Evolutionary conservation across 805 yeast genomes (phyloP).

Genomic region (Starmerella asiatica): DNA sequence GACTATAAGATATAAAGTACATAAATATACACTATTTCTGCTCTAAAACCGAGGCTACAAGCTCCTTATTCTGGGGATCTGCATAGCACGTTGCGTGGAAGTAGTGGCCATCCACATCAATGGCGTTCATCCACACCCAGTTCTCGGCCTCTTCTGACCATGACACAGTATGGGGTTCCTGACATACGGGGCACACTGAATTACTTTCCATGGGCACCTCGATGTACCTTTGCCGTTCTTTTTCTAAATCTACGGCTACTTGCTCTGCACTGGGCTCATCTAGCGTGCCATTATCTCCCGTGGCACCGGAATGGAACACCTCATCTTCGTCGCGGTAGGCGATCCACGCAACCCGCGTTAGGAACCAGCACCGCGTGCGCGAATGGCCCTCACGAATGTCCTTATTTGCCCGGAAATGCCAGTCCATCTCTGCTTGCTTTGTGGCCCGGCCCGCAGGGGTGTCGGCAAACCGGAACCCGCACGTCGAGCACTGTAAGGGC

Average conservation of each 20-base stretch:
- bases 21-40: neutral
- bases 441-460: conserved; percentile 40
- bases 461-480: conserved; percentile 73
- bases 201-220: conserved; percentile 51
- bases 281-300: conserved; percentile 16
- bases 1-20: conserved; percentile 22
- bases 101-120: conserved; percentile 35
- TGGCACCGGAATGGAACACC: conserved; percentile 30
- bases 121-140: conserved; percentile 69
- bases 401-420: conserved; percentile 91
- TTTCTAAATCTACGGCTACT: conserved; percentile 24
- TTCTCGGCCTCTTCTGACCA: conserved; percentile 66
- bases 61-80: conserved; percentile 37
- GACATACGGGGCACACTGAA: conserved; percentile 59
- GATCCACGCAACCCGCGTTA: conserved; percentile 59
- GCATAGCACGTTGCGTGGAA: conserved; percentile 57
- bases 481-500: conserved; percentile 72
- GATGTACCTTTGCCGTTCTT: conserved; percentile 35
- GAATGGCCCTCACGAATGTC: conserved; percentile 42
- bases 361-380: conserved; percentile 72
- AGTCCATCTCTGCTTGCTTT: conserved; percentile 66
- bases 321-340: conserved; percentile 54
- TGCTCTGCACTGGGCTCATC: conserved; percentile 9
- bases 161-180: conserved; percentile 47
- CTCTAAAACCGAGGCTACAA: conserved; percentile 15